Evolutionary conservation across 345 rosid species (phyloP).

Genomic region (Acer yangbiense): DNA sequence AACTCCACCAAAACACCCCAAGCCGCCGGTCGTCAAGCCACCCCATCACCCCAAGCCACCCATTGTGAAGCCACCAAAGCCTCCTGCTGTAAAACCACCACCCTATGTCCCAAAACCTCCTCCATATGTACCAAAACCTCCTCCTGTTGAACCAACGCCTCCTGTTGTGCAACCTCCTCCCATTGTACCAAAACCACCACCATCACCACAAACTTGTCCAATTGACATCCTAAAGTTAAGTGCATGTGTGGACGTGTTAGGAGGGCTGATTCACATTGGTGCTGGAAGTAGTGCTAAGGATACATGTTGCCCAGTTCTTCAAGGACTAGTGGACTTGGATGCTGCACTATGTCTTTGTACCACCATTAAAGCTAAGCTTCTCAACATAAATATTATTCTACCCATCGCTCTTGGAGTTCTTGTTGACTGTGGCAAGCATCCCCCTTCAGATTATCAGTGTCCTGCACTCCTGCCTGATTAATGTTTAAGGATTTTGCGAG

Average conservation of each 20-base stretch:
- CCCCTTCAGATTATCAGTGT: slow-evolving; percentile 78
- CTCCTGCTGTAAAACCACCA: background rate
- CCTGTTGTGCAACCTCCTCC: slow-evolving; percentile 22
- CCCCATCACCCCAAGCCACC: no score
- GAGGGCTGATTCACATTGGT: slow-evolving; percentile 76
- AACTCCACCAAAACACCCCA: slow-evolving; percentile 34
- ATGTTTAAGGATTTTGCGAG: background rate
- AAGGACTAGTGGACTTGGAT: slow-evolving; percentile 70
- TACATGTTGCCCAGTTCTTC: slow-evolving; percentile 82
- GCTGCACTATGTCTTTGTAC: slow-evolving; percentile 94
- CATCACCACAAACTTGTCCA: slow-evolving; percentile 61
- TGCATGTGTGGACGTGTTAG: slow-evolving; percentile 86
- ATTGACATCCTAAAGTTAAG: slow-evolving; percentile 71
- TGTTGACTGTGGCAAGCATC: slow-evolving; percentile 74
- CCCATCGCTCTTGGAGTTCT: slow-evolving; percentile 89
- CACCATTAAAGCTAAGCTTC: slow-evolving; percentile 73
- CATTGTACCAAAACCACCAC: background rate
- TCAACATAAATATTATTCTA: slow-evolving; percentile 63
- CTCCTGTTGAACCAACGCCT: no score
- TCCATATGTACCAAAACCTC: slow-evolving; percentile 27
- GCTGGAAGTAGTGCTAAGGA: slow-evolving; percentile 74
- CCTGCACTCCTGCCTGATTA: slow-evolving; percentile 14
- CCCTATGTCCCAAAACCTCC: slow-evolving; percentile 7
- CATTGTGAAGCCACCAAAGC: slow-evolving; percentile 28
- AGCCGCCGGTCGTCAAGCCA: no score